Evolutionary conservation across 352 stramenopile species (phyloP), one percentile per base, ranked within the genome.

Genomic region (Phytophthora fragariae): DNA sequence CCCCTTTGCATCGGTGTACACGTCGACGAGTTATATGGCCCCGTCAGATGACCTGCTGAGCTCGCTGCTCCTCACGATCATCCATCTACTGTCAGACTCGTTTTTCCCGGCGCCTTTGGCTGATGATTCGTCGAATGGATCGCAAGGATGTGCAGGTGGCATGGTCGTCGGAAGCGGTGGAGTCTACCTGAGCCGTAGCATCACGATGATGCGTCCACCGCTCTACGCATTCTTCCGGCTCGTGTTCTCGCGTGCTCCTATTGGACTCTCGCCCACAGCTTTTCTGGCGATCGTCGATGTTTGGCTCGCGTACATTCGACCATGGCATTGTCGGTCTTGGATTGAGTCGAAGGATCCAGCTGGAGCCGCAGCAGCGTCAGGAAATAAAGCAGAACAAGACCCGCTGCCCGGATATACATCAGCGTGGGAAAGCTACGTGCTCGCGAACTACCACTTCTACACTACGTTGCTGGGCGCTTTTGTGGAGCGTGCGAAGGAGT

Each of bases 361-460:
- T 31, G 39, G 31, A 62, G 62, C 19, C 47, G 37, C 33, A 31
- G n/a, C 70, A n/a, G 52, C 29, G 9, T 52, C 65, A 1, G 57
- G 56, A 27, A 27, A 27, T 1, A 27, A 1, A 6, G 17, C 47
- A 29, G 49, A 78, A 11, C 56, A 60, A 54, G 62, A 63, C 1
- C 27, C 54, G 5, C 44, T 73, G 10, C 61, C 57, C 19, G 76
- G 65, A 47, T 97, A 93, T 69, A 84, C 86, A 9, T 55, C 82
- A 0, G 79, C 63, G 14, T 97, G 88, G 86, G 85, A 92, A 66
- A 91, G 82, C 31, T 97, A 89, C 58, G 88, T 97, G 19, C 68
- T 97, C 46, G 90, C 90, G 58, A 97, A 97, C 74, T 95, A 95
- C 63, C 89, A 96, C 65, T 97, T 96, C 60, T 97, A 97, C 72